phyloP scores from a whole-genome alignment of 2,329 filamentous ascomycete genomes.

The Arthroderma sp. region DNA sequence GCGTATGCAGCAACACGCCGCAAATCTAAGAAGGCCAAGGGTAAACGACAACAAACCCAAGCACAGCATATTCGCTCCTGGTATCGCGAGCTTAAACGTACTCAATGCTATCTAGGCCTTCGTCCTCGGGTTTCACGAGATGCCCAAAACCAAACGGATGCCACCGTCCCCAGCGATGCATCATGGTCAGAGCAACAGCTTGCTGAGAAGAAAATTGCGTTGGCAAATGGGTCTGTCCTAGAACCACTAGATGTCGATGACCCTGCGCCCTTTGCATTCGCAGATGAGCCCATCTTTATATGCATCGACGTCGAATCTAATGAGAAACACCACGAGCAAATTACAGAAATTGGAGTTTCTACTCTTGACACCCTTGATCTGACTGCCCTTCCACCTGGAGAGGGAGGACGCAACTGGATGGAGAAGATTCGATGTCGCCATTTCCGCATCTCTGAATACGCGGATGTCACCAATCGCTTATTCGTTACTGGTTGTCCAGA shows the following conservation, averaged over 20 bases:
- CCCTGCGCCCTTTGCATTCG: conserved; percentile 37
- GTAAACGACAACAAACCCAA: conserved; percentile 40
- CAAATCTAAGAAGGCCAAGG: conserved; percentile 38
- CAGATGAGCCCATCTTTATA: conserved; percentile 55
- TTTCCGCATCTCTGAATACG: conserved; percentile 61
- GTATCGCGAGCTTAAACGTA: conserved; percentile 47
- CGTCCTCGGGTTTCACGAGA: conserved; percentile 29
- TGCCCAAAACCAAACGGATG: conserved; percentile 3
- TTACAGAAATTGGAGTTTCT: conserved; percentile 81
- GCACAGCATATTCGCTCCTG: conserved; percentile 41
- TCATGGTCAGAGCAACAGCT: conserved; percentile 19
- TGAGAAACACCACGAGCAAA: conserved; percentile 51
- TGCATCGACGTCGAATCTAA: conserved; percentile 73
- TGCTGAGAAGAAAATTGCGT: conserved; percentile 18
- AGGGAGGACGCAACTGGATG: conserved; percentile 54
- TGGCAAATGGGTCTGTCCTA: conserved; percentile 19
- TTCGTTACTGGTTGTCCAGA: conserved; percentile 65
- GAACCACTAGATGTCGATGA: conserved; percentile 36
- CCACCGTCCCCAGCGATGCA: conserved; percentile 3
- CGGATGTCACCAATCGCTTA: conserved; percentile 51
- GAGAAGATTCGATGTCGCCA: conserved; percentile 57
- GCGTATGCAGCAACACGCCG: conserved; percentile 41
- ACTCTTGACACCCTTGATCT: conserved; percentile 61
- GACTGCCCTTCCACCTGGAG: conserved; percentile 45
- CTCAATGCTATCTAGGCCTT: conserved; percentile 61